Conservation (phyloP, 345 rosid genomes). For the Moricandia arvensis region DNA sequence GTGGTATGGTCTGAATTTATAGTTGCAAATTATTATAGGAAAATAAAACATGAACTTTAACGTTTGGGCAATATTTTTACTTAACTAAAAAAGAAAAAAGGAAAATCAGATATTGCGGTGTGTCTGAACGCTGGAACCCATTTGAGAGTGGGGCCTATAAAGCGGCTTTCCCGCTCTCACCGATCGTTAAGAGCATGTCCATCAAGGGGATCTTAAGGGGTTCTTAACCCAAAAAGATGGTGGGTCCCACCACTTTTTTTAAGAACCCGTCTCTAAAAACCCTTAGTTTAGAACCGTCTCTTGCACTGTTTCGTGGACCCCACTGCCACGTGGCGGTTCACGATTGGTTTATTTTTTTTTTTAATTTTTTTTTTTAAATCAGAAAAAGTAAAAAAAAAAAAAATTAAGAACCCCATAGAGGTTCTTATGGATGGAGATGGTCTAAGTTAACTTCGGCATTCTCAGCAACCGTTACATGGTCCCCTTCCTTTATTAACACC, state of each 20-base stretch:
- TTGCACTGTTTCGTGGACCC: too few relatives aligned
- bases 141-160: constrained; percentile 16
- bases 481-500: constrained; percentile 21
- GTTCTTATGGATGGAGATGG: too few relatives aligned
- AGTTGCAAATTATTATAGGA: constrained; percentile 36
- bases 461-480: constrained; percentile 34
- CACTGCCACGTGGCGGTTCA: too few relatives aligned
- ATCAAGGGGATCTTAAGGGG: too few relatives aligned
- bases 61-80: constrained; percentile 13
- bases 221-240: too few relatives aligned
- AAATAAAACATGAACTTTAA: not conserved
- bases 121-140: constrained; percentile 39
- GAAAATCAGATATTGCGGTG: constrained; percentile 23
- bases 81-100: constrained; percentile 7
- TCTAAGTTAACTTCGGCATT: constrained; percentile 20
- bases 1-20: constrained; percentile 35
- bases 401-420: too few relatives aligned
- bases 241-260: too few relatives aligned
- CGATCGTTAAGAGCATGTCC: constrained; percentile 27
- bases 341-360: too few relatives aligned
- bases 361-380: too few relatives aligned
- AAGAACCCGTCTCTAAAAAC: too few relatives aligned
- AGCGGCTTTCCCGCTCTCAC: constrained; percentile 35
- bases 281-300: too few relatives aligned
- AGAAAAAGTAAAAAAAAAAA: too few relatives aligned